A percentile compares a stretch with the other conserved stretches of the same genome.
Evolutionary conservation across 2,329 filamentous ascomycete species (phyloP).

Genomic region (Elsinoe fawcettii): DNA sequence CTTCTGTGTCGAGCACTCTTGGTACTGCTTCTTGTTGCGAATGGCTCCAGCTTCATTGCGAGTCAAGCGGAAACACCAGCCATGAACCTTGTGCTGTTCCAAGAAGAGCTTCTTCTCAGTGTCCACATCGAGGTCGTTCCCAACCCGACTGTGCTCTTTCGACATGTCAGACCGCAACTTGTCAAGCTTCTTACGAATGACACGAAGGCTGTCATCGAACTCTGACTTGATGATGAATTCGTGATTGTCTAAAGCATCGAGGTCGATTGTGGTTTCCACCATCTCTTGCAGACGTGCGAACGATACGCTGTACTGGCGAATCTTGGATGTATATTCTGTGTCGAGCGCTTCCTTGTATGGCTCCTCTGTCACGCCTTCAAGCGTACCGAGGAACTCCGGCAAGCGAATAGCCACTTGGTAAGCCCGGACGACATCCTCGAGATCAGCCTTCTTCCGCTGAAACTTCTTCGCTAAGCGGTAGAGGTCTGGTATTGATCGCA

Average conservation of each 20-base stretch:
- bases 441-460: slow-evolving; percentile 78
- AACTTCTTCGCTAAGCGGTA: slow-evolving; percentile 93
- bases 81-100: slow-evolving; percentile 91
- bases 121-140: slow-evolving; percentile 78
- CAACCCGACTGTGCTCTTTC: slow-evolving; percentile 67
- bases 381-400: slow-evolving; percentile 78
- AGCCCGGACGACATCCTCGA: slow-evolving; percentile 91
- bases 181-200: slow-evolving; percentile 88
- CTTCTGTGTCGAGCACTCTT: slow-evolving; percentile 96
- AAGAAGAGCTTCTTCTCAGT: slow-evolving; percentile 98
- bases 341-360: slow-evolving; percentile 82
- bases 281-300: slow-evolving; percentile 87
- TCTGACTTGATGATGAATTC: slow-evolving; percentile 99
- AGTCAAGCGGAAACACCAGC: slow-evolving; percentile 92
- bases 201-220: slow-evolving; percentile 79
- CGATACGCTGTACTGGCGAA: slow-evolving; percentile 65
- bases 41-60: slow-evolving; percentile 87
- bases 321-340: slow-evolving; percentile 74
- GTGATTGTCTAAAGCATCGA: slow-evolving; percentile 90
- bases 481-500: slow-evolving; percentile 86
- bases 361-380: slow-evolving; percentile 94
- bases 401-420: slow-evolving; percentile 92
- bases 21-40: slow-evolving; percentile 79
- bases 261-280: slow-evolving; percentile 96
- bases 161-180: slow-evolving; percentile 76